Base-by-base conservation (phyloP, 2,329 filamentous ascomycete species). In the Penicillium sp. region DNA sequence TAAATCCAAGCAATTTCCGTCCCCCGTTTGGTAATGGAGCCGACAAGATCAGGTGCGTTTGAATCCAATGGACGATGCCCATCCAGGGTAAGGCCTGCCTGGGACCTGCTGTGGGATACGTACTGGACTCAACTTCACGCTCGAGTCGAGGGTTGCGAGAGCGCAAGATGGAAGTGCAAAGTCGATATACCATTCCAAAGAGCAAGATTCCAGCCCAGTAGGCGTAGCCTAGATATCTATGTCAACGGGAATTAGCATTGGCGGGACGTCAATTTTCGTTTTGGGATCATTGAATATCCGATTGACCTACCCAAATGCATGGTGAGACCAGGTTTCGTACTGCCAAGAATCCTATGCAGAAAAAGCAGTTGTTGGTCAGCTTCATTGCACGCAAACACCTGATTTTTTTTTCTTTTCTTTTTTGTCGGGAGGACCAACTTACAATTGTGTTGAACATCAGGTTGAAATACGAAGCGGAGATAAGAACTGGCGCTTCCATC, bases 11-110 rank as follows among this genome's bases (percentile, higher is more conserved):
- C 1, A 78, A 58, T 0, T 71, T 67, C 26, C 75, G 73, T 21
- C 76, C 75, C 36, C 74, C 74, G 13, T 72, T 67, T 21, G 74
- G 72, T 33, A 80, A 73, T 0, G 78, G 70, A 1, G 77, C 72
- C 3, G 80, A 77, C 9, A 78, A 64, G 8, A 78, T 69, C 9
- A 82, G 43, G 59, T 77, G 63, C 2, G 67, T 70, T 21, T 71
- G 61, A 3, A 74, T 19, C 71, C 72, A 76, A 29, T 71, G 62
- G 50, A 67, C 59, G 8, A 57, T 36, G 11, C 52, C 46, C 7
- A 50, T 5, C 34, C 44, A 48, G 9, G 55, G 51, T 0, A 44
- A 29, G 11, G 19, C 7, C 39, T 36, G 21, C 24, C 53, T 51
- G 2, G 28, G 11, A n/a, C 13, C 23, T 16, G 37, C 18, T 60